Base-by-base conservation (phyloP, 257 asterid genomes). In the Gentiana straminea region DNA sequence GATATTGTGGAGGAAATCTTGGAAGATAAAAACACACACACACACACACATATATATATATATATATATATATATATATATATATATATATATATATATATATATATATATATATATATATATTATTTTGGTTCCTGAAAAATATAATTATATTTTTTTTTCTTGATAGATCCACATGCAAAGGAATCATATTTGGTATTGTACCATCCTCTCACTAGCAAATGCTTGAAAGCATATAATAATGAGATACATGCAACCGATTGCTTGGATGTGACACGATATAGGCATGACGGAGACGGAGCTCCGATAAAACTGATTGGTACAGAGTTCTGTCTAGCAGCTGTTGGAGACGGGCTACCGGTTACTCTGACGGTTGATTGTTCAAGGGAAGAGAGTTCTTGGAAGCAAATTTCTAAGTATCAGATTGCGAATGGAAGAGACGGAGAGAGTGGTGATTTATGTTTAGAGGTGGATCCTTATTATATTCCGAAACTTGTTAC, bases 121-220 rank as follows among this genome's bases (percentile, higher is more conserved):
- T 0, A 39, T 39, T 39, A 39, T 3, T 39, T 3, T 39, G 8
- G 44, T 7, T 39, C 44, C 44, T 39, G 44, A 39, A 39, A 39
- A 3, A 39, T 39, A 39, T 39, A 39, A 39, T 7, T 3, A 3
- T 39, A 3, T 39, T 1, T 39, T 3, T 39, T 7, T 7, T 1
- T 39, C 44, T 35, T 5, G 55, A 55, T 78, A 86, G 95, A 70
- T 55, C 77, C 75, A 4, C 67, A 62, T 35, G 64, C 80, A n/a
- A 57, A 1, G 3, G 44, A 39, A 1, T 69, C 74, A 6, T 63
- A 72, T 32, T 65, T 68, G 71, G 54, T 66, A 52, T 9, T 86
- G 34, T 86, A 63, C 63, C 90, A 83, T 57, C 94, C 90, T 13
- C 73, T 62, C 36, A 83, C 81, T 64, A 90, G 95, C 4, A 63